Percentiles rank a stretch among this genome's conserved stretches.
These are phyloP conservation scores for Claviceps lovelessii DNA, from an alignment of 2,329 filamentous ascomycete species.

Conservation along the genomic window DNA sequence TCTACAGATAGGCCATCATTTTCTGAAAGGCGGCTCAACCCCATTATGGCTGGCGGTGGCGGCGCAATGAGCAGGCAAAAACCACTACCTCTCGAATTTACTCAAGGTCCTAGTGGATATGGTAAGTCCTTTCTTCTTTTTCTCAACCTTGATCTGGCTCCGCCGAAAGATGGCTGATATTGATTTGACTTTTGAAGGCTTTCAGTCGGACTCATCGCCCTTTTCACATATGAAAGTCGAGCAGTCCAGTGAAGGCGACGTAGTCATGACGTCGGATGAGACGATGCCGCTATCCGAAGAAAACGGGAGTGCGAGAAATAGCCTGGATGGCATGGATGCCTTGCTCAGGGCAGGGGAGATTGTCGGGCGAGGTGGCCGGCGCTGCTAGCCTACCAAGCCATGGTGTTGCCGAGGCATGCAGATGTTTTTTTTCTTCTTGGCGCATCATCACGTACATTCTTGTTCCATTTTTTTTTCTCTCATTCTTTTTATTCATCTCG, in stretches of 20 bases:
- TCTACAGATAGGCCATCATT: constrained; percentile 9
- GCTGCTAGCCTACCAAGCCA: constrained; percentile 5
- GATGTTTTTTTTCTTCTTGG: neutral
- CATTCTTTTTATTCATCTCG: neutral
- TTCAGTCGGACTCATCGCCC: constrained; percentile 19
- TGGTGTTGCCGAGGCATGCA: neutral
- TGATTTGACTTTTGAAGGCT: constrained; percentile 14
- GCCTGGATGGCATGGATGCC: constrained; percentile 44
- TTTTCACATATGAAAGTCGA: constrained; percentile 19
- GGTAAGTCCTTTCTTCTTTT: constrained; percentile 15
- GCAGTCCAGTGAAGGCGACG: constrained; percentile 16
- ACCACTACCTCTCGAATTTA: constrained; percentile 11
- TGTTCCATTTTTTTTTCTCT: too few species aligned
- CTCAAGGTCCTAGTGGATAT: constrained; percentile 18
- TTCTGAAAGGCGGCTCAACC: constrained; percentile 7
- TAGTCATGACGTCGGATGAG: constrained; percentile 17
- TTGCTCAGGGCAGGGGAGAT: constrained; percentile 45
- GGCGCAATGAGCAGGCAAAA: constrained; percentile 13
- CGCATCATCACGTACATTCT: neutral
- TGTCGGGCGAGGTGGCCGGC: constrained; percentile 29
- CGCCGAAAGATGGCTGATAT: constrained; percentile 15
- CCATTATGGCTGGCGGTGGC: neutral
- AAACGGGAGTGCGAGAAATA: constrained; percentile 11
- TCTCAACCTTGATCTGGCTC: constrained; percentile 5
- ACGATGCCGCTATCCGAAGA: constrained; percentile 7